A percentile compares a stretch with the other conserved stretches of the same genome.
These are phyloP conservation scores for Trichoderma citrinoviride DNA, from an alignment of 2,329 filamentous ascomycete species.

Conservation along the genomic window DNA sequence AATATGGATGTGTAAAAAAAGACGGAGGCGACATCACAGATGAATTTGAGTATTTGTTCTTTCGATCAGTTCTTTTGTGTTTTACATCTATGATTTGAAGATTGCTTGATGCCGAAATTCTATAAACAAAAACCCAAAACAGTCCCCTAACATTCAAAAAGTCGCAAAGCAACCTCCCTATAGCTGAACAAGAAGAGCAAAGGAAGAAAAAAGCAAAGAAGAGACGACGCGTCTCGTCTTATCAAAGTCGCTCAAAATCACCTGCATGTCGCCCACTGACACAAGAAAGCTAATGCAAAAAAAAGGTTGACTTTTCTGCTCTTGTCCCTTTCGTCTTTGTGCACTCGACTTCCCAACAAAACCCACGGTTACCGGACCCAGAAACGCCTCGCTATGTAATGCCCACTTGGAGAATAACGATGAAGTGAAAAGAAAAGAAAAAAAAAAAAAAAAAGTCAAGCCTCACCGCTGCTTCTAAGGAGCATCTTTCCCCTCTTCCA, in stretches of 20 bases:
- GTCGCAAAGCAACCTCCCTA: background rate
- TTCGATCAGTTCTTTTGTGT: background rate
- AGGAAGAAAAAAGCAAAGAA: too few species aligned
- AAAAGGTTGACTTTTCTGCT: background rate
- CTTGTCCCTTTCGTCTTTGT: background rate
- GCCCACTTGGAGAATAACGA: slow-evolving; percentile 21
- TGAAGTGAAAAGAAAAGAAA: background rate
- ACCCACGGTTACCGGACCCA: background rate
- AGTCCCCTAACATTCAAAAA: background rate
- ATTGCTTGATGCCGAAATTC: slow-evolving; percentile 11
- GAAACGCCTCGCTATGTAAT: slow-evolving; percentile 41
- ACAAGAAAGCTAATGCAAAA: background rate
- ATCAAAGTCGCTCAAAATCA: background rate
- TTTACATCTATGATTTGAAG: background rate
- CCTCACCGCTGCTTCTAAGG: background rate
- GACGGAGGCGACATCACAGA: background rate
- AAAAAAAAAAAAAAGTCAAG: background rate
- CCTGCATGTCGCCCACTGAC: background rate
- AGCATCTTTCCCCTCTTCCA: too few species aligned
- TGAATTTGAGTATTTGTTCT: background rate
- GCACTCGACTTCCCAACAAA: background rate
- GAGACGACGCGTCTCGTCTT: background rate
- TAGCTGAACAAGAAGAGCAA: background rate
- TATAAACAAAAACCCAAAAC: background rate
- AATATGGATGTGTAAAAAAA: background rate